Percentiles rank a stretch among this genome's conserved stretches.
Evolutionary conservation across 139 green algal genomes (phyloP).

Genomic region (Picochlorum sp.): DNA sequence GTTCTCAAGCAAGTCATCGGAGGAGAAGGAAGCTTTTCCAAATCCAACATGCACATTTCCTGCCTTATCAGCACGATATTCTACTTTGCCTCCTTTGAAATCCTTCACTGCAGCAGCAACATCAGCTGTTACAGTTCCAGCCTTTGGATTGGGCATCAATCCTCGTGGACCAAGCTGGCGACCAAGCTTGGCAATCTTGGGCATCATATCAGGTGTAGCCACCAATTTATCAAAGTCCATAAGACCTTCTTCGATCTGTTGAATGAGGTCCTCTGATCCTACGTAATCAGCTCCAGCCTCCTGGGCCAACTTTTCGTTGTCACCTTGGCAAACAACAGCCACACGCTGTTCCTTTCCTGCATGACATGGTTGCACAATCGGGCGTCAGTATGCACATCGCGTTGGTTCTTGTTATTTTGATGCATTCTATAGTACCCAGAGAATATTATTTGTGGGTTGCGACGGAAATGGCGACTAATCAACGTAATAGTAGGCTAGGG

Average conservation of each 20-base stretch:
- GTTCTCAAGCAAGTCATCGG: constrained; percentile 81
- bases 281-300: constrained; percentile 79
- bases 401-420: too few species aligned
- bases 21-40: constrained; percentile 76
- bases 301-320: constrained; percentile 70
- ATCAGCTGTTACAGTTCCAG: constrained; percentile 97
- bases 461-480: too few species aligned
- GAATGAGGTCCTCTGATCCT: constrained; percentile 88
- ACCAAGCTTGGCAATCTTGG: constrained; percentile 96
- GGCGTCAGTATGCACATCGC: neutral
- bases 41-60: constrained; percentile 96
- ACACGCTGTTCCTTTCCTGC: constrained; percentile 84
- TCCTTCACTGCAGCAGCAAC: constrained; percentile 82
- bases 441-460: too few species aligned
- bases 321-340: constrained; percentile 81
- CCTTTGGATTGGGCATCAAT: constrained; percentile 99
- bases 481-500: too few species aligned
- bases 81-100: constrained; percentile 99
- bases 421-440: too few species aligned
- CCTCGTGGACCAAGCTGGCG: constrained; percentile 84
- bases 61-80: constrained; percentile 96
- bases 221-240: constrained; percentile 99
- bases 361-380: neutral
- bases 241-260: constrained; percentile 87
- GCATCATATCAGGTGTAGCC: constrained; percentile 99